Conservation (phyloP, 2,329 filamentous ascomycete genomes). For the Fusarium palustre region DNA sequence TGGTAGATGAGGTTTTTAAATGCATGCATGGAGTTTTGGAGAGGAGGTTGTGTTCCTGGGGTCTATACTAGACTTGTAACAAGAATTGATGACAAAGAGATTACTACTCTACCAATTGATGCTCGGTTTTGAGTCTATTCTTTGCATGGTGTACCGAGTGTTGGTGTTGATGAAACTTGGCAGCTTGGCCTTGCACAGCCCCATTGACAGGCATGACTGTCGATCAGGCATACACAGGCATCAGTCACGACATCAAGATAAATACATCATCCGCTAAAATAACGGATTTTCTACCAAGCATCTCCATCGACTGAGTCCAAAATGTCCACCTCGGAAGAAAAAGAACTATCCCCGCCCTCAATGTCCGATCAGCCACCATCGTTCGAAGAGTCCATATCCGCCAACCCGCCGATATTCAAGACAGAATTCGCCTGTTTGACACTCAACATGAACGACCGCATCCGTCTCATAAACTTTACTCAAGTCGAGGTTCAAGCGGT, state of each 20-base stretch:
- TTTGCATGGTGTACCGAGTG: background rate
- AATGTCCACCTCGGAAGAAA: background rate
- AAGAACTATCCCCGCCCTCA: background rate
- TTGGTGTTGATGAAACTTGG: background rate
- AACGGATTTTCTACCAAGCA: background rate
- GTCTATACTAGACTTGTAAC: slow-evolving; percentile 32
- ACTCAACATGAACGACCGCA: slow-evolving; percentile 7
- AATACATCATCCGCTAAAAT: background rate
- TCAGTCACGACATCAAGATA: background rate
- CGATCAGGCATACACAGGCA: background rate
- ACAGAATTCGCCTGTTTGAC: slow-evolving; percentile 25
- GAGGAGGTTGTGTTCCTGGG: slow-evolving; percentile 1
- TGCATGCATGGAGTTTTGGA: slow-evolving; percentile 28
- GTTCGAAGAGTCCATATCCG: slow-evolving; percentile 25
- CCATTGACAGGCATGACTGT: background rate
- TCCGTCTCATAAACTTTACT: slow-evolving; percentile 25
- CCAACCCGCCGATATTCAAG: slow-evolving; percentile 1
- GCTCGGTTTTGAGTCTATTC: background rate
- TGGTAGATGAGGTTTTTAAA: slow-evolving; percentile 10
- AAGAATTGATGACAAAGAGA: slow-evolving; percentile 26
- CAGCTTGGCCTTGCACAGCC: background rate
- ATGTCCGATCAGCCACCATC: slow-evolving; percentile 1
- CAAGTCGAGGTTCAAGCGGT: slow-evolving; percentile 4
- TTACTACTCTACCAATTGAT: background rate
- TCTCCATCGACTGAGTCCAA: background rate